Evolutionary conservation across 2,329 filamentous ascomycete genomes (phyloP).

Genomic region (Penicillium palitans): DNA sequence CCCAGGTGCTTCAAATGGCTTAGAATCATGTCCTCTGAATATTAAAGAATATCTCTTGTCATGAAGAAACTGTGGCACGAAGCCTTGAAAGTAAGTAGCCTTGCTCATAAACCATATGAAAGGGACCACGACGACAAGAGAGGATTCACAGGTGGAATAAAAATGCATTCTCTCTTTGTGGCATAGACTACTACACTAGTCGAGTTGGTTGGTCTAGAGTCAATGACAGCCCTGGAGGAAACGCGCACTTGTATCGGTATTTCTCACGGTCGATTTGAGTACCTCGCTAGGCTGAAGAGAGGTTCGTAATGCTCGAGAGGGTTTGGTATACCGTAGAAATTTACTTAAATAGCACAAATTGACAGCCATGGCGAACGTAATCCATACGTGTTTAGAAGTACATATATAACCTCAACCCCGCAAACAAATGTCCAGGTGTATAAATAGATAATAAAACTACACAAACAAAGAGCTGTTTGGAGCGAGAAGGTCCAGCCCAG

Average conservation of each 20-base stretch:
- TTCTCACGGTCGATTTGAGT: neutral
- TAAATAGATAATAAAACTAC: constrained; percentile 6
- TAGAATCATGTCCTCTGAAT: neutral
- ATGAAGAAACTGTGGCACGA: neutral
- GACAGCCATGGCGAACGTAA: neutral
- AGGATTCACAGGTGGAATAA: neutral
- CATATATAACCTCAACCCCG: neutral
- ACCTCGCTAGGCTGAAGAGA: neutral
- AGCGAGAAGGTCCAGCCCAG: constrained; percentile 29
- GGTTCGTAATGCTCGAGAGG: neutral
- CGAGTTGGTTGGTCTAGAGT: neutral
- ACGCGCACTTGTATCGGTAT: neutral
- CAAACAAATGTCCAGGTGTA: neutral
- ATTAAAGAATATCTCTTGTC: neutral
- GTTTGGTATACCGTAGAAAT: neutral
- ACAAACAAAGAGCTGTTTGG: constrained; percentile 34
- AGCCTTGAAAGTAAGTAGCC: neutral
- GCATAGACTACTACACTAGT: neutral
- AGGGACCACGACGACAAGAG: neutral
- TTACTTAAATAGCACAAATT: neutral
- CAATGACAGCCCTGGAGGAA: neutral
- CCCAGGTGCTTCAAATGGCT: neutral
- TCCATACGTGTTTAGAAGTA: neutral
- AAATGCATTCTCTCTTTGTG: neutral
- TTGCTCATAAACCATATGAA: neutral